Conservation (phyloP, 495 filamentous ascomycete species). For the Venustampulla echinocandica region DNA sequence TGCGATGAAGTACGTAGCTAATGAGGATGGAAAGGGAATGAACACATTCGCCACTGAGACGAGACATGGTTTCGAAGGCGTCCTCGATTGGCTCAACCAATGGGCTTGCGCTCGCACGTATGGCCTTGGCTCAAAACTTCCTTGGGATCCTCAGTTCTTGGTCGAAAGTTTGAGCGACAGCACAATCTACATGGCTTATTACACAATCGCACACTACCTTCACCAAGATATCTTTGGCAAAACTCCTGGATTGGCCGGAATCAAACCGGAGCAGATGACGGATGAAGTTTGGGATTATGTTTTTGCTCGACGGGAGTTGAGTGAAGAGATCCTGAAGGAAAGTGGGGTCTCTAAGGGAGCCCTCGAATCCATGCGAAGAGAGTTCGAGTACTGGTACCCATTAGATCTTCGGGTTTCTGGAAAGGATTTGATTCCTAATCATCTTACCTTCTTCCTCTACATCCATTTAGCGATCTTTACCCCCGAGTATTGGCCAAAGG, state of each 20-base stretch:
- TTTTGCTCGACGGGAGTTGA: conserved; percentile 60
- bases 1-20: conserved; percentile 64
- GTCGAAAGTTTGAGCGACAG: conserved; percentile 90
- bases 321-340: conserved; percentile 50
- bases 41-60: conserved; percentile 74
- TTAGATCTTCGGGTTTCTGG: conserved; percentile 76
- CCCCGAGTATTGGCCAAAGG: conserved; percentile 74
- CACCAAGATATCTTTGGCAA: conserved; percentile 63
- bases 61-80: conserved; percentile 74
- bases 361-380: conserved; percentile 69
- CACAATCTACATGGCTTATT: conserved; percentile 95
- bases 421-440: conserved; percentile 82
- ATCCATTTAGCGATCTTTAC: conserved; percentile 87
- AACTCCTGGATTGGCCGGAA: conserved; percentile 50
- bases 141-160: conserved; percentile 86
- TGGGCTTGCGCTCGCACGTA: conserved; percentile 94
- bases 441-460: conserved; percentile 95
- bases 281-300: conserved; percentile 97
- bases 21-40: conserved; percentile 50
- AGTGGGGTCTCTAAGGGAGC: conserved; percentile 62
- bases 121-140: conserved; percentile 86
- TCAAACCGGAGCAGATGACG: conserved; percentile 80
- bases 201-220: conserved; percentile 84
- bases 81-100: conserved; percentile 82
- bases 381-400: conserved; percentile 97